Base-by-base conservation (phyloP, 768 basidiomycete species). In the Leccinellum rugosiceps region DNA sequence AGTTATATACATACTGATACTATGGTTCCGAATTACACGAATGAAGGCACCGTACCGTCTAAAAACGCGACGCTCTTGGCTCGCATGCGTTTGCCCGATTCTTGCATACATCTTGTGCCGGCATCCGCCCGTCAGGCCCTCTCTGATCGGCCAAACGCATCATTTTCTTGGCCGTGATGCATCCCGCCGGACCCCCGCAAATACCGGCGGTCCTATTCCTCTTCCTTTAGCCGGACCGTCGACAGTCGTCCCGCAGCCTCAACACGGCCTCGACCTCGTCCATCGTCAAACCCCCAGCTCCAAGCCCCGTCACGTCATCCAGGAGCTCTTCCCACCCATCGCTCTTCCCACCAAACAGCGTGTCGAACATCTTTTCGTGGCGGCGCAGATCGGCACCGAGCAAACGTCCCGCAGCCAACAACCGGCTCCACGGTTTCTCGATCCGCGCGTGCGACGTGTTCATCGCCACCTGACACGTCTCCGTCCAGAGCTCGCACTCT, bases 401-500 rank as follows among this genome's bases (percentile, higher is more conserved):
- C 25, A 98, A 64, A 48, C 83, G 80, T 17, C 83, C 88, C 1
- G 89, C 87, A 55, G 88, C 85, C 17, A 88, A 68, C 35, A 95
- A 75, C 55, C 79, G 79, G 50, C 80, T 75, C 94, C 95, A 96
- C 3, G 92, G 90, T 0, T 80, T 81, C 66, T 88, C 87, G 1
- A 87, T 80, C 17, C 84, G 80, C 52, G 72, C 75, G 63, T 69
- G 78, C 19, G 71, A 71, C n/a, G 62, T 63, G n/a, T 59, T 68
- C 38, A 93, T 72, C 2, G 84, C 87, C 21, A 76, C 72, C 26
- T 83, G 81, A 57, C 86, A 90, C 7, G 90, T 88, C 72, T 92
- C 88, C 6, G 87, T 79, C 94, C 94, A 94, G 49, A 92, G 78
- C 66, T 86, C 81, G 75, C 83, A 85, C 71, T 98, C 94, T 1